A percentile compares a stretch with the other conserved stretches of the same genome.
phyloP scores from a whole-genome alignment of 352 stramenopile genomes.

The Globisporangium solare region DNA sequence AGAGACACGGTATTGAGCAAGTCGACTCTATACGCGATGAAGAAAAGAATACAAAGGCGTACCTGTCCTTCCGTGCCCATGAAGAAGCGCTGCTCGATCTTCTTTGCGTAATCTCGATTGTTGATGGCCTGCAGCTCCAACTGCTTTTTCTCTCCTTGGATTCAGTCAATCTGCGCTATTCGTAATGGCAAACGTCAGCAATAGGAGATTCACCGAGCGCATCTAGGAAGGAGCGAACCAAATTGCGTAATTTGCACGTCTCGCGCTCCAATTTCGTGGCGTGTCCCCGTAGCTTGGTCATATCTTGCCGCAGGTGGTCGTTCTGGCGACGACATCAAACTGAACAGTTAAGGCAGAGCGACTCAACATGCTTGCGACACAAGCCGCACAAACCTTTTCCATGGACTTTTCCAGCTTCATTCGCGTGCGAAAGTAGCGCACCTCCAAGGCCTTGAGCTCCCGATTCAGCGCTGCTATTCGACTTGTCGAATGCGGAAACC shows the following conservation, averaged over 20 bases:
- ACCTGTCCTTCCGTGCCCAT: slow-evolving; percentile 63
- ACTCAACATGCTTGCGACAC: no score
- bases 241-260: slow-evolving; percentile 53
- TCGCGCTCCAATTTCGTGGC: slow-evolving; percentile 51
- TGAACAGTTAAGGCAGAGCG: no score
- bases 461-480: slow-evolving; percentile 57
- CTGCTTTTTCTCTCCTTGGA: slow-evolving; percentile 70
- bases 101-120: slow-evolving; percentile 82
- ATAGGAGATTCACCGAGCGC: background rate
- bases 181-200: background rate
- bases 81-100: slow-evolving; percentile 82
- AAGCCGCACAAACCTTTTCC: slow-evolving; percentile 38
- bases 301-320: slow-evolving; percentile 47
- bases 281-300: slow-evolving; percentile 30
- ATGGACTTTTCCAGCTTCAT: slow-evolving; percentile 61
- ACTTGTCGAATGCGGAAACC: slow-evolving; percentile 40
- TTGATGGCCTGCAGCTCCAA: slow-evolving; percentile 77
- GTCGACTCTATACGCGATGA: background rate
- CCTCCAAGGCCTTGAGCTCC: slow-evolving; percentile 69
- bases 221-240: slow-evolving; percentile 21
- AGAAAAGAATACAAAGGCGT: background rate
- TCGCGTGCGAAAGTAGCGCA: slow-evolving; percentile 74
- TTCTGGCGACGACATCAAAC: slow-evolving; percentile 25
- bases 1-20: background rate
- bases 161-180: slow-evolving; percentile 51